Evolutionary conservation across 139 green algal species (phyloP).

Genomic region (Penium margaritaceum): DNA sequence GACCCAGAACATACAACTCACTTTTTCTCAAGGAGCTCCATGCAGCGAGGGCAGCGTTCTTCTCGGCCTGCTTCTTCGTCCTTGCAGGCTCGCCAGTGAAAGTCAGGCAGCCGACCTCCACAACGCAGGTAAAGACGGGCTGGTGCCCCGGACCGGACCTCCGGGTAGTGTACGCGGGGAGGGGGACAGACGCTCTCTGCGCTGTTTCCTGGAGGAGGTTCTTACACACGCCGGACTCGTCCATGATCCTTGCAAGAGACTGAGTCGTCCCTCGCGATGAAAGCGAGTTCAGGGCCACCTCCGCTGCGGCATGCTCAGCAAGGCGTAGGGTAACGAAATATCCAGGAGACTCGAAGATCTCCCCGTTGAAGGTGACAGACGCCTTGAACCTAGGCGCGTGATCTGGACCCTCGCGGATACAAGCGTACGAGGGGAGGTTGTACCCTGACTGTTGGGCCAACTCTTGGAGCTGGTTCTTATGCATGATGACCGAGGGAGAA

Average conservation of each 20-base stretch:
- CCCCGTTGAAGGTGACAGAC: slow-evolving; percentile 41
- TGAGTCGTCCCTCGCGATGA: slow-evolving; percentile 20
- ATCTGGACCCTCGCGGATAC: slow-evolving; percentile 36
- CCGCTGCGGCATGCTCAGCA: slow-evolving; percentile 38
- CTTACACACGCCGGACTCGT: slow-evolving; percentile 43
- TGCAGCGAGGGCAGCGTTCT: slow-evolving; percentile 35
- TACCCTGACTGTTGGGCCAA: slow-evolving; percentile 30
- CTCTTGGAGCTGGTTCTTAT: slow-evolving; percentile 48
- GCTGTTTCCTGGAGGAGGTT: slow-evolving; percentile 44
- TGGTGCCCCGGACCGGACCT: slow-evolving; percentile 27
- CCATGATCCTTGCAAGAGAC: slow-evolving; percentile 35
- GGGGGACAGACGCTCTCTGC: slow-evolving; percentile 24
- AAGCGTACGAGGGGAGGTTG: slow-evolving; percentile 42
- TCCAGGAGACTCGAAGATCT: slow-evolving; percentile 30
- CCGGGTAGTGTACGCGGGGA: slow-evolving; percentile 24
- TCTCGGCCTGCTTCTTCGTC: slow-evolving; percentile 47
- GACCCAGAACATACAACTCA: slow-evolving; percentile 9
- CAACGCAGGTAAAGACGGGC: slow-evolving; percentile 32
- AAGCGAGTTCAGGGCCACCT: slow-evolving; percentile 30
- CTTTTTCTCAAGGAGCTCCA: slow-evolving; percentile 32
- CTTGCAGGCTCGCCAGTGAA: slow-evolving; percentile 31
- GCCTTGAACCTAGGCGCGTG: slow-evolving; percentile 43
- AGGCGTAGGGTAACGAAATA: slow-evolving; percentile 36
- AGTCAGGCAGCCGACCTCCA: slow-evolving; percentile 24
- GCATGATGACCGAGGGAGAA: slow-evolving; percentile 21